phyloP scores from a whole-genome alignment of 2,329 filamentous ascomycete species.

The Alternaria panax region DNA sequence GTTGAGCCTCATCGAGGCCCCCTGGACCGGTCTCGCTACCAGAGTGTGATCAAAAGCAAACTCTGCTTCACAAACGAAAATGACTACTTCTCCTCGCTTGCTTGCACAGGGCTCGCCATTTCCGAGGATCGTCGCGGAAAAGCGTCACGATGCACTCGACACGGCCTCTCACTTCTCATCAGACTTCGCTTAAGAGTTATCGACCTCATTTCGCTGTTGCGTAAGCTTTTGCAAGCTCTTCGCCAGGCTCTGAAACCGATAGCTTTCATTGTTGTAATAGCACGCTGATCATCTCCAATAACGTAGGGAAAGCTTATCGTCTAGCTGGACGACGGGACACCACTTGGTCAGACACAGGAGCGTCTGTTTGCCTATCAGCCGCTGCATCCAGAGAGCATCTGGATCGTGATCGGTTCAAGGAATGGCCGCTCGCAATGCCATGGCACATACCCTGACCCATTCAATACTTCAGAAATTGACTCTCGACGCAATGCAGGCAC shows the following conservation, averaged over 20 bases:
- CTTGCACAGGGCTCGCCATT: conserved; percentile 2
- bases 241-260: background rate
- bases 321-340: conserved; percentile 1
- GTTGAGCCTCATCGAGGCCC: conserved; percentile 23
- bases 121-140: conserved; percentile 9
- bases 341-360: background rate
- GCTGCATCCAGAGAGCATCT: background rate
- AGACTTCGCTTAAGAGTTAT: background rate
- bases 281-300: conserved; percentile 10
- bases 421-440: background rate
- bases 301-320: background rate
- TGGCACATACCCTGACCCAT: conserved; percentile 1
- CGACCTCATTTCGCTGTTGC: background rate
- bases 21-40: conserved; percentile 8
- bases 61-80: background rate
- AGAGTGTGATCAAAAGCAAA: conserved; percentile 10
- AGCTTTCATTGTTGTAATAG: background rate
- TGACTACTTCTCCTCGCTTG: conserved; percentile 1
- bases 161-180: background rate
- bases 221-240: background rate
- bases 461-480: background rate
- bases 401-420: background rate
- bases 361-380: background rate
- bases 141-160: background rate
- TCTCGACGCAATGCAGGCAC: conserved; percentile 16